Conservation (phyloP, 768 basidiomycete genomes). For the Leccinum olivaceopallidum region DNA sequence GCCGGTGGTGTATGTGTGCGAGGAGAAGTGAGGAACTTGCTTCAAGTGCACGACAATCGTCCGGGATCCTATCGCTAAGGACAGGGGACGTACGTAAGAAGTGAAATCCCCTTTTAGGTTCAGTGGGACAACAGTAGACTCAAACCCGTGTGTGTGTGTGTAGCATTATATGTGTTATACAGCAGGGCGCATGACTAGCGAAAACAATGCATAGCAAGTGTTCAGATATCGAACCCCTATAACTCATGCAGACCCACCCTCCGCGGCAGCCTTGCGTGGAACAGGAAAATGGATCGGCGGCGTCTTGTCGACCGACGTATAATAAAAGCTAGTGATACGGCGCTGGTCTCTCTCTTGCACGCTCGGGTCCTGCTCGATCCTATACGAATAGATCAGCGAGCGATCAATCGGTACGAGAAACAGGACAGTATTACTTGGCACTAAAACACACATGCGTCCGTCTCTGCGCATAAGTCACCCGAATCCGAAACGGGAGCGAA, state of each 20-base stretch:
- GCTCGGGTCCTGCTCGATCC: conserved; percentile 27
- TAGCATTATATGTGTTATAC: conserved; percentile 9
- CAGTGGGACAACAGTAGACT: too few relatives aligned
- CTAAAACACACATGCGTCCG: conserved; percentile 38
- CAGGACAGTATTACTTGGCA: conserved; percentile 31
- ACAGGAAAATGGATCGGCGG: conserved; percentile 35
- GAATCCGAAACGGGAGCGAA: conserved; percentile 40
- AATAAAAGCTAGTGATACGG: conserved; percentile 38
- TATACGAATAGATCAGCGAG: neutral
- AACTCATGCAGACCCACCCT: neutral
- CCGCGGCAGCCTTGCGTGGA: conserved; percentile 10
- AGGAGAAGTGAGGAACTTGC: neutral
- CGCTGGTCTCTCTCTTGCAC: conserved; percentile 21
- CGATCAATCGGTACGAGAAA: neutral
- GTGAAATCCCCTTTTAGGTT: too few relatives aligned
- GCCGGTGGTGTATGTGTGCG: neutral
- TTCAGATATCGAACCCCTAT: neutral
- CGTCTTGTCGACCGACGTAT: conserved; percentile 32
- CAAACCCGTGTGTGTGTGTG: neutral
- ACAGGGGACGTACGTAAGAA: neutral
- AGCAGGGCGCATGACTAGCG: neutral
- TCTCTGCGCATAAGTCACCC: conserved; percentile 39
- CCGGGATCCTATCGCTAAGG: too few relatives aligned
- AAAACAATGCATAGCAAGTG: neutral
- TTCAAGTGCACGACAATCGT: neutral